Evolutionary conservation across 306 rosid genomes (phyloP), one percentile per base, ranked within the genome.

Genomic region (Alnus rubra): DNA sequence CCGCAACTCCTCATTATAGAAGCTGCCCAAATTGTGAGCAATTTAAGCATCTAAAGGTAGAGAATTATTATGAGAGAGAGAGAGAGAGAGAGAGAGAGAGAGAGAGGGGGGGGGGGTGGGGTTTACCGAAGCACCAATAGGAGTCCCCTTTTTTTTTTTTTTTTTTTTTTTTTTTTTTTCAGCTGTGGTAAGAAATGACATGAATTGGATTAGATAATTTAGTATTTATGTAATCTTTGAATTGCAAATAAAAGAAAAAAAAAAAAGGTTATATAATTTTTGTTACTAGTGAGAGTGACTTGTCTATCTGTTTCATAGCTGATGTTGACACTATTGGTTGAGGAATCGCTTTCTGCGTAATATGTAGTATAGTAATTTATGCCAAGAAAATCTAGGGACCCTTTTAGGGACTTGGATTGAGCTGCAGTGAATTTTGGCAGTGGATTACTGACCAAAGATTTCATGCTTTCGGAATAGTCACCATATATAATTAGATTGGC

Each of bases 331-430:
- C 2, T 42, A 31, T 55, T 79, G 3, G 74, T n/a, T 1, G 65
- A 74, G 47, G 84, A 59, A 80, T 71, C 79, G 55, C 49, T n/a
- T 39, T 82, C 81, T 28, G 79, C 95, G 69, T 49, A 91, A 70
- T 74, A 47, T 0, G 87, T 74, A 31, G 87, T 84, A 77, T 88
- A 90, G 76, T 92, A 90, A 81, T 92, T 92, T 13, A 90, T 74
- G 5, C 92, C 93, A 71, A 90, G 80, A 84, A 90, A 92, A 85
- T 92, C 96, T 12, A 45, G n/a, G 7, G 93, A 83, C 4, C 86
- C 85, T 55, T 82, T 82, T 0, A 90, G 18, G 0, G 30, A 50
- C 59, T 63, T 62, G 2, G 86, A 58, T 79, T 92, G 71, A 1
- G 53, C 51, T 55, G 37, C 37, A 7, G 88, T 85, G 73, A 90